These are phyloP conservation scores for Tulasnella sp. DNA, from an alignment of 768 basidiomycete species.

Conservation along the genomic window DNA sequence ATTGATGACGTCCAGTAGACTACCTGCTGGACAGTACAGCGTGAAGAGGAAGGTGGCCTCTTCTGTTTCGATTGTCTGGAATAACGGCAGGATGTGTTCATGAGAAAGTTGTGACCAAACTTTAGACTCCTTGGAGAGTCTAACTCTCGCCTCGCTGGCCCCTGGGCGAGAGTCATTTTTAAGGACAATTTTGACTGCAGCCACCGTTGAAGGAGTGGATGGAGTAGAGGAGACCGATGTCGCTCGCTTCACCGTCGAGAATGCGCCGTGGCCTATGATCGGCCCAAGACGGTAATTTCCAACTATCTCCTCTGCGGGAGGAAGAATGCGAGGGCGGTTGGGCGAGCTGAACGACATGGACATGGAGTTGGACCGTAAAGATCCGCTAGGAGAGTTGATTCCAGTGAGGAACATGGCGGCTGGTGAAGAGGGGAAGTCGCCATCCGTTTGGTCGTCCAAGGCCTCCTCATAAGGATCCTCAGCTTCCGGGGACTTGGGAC, in stretches of 20 bases:
- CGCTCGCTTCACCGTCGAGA: conserved; percentile 74
- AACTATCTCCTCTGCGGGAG: conserved; percentile 54
- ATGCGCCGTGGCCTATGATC: conserved; percentile 74
- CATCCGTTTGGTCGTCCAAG: not conserved
- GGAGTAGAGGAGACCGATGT: conserved; percentile 56
- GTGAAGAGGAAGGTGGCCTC: conserved; percentile 79
- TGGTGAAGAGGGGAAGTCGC: conserved; percentile 15
- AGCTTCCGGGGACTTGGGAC: not conserved
- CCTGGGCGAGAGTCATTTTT: conserved; percentile 41
- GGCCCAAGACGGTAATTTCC: conserved; percentile 72
- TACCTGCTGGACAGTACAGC: conserved; percentile 77
- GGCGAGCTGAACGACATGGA: conserved; percentile 76
- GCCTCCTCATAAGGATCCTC: conserved; percentile 18
- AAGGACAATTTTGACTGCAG: conserved; percentile 81
- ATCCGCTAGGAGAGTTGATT: conserved; percentile 27
- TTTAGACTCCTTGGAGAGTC: conserved; percentile 63
- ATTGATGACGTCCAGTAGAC: conserved; percentile 72
- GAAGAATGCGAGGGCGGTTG: conserved; percentile 47
- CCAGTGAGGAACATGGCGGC: conserved; percentile 34
- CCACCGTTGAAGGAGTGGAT: conserved; percentile 32
- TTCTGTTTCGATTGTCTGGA: conserved; percentile 55
- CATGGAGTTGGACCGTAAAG: conserved; percentile 48
- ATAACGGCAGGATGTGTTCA: conserved; percentile 83
- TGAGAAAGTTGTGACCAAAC: conserved; percentile 76
- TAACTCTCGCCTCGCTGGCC: conserved; percentile 49